Conservation (phyloP, 2,329 filamentous ascomycete species). For the Calonectria naviculata region DNA sequence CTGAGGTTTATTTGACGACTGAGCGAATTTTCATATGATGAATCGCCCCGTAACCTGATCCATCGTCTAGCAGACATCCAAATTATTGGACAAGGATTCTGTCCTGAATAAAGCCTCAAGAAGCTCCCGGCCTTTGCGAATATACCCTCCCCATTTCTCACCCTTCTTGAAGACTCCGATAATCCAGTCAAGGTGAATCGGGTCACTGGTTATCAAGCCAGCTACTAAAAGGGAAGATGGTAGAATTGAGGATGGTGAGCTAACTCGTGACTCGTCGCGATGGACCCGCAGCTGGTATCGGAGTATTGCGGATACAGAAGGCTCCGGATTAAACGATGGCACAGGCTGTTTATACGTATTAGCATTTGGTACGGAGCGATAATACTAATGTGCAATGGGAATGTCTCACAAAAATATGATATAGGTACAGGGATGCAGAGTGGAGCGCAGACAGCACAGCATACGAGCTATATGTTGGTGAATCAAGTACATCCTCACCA, state of each 20-base stretch:
- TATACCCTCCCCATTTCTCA: constrained; percentile 22
- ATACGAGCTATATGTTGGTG: constrained; percentile 15
- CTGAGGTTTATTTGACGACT: not conserved
- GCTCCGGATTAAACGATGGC: constrained; percentile 13
- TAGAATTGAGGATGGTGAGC: constrained; percentile 25
- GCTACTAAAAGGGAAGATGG: constrained; percentile 25
- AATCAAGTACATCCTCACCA: constrained; percentile 15
- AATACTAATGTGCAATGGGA: not conserved
- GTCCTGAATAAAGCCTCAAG: constrained; percentile 22
- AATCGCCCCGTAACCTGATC: constrained; percentile 26
- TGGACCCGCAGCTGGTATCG: constrained; percentile 20
- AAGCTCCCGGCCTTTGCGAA: constrained; percentile 19
- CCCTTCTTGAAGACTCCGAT: constrained; percentile 11
- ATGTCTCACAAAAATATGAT: constrained; percentile 23
- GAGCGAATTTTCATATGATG: constrained; percentile 9
- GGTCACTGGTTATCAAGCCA: constrained; percentile 18
- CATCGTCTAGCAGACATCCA: constrained; percentile 24
- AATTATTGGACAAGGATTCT: not conserved
- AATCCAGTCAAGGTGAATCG: constrained; percentile 27
- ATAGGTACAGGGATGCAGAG: constrained; percentile 23
- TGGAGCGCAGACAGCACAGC: constrained; percentile 24
- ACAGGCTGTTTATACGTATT: constrained; percentile 13
- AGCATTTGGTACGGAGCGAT: not conserved
- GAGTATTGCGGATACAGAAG: constrained; percentile 17
- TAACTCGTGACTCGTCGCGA: constrained; percentile 15